phyloP scores from a whole-genome alignment of 164 flowering plant species.

The Saururus chinensis region DNA sequence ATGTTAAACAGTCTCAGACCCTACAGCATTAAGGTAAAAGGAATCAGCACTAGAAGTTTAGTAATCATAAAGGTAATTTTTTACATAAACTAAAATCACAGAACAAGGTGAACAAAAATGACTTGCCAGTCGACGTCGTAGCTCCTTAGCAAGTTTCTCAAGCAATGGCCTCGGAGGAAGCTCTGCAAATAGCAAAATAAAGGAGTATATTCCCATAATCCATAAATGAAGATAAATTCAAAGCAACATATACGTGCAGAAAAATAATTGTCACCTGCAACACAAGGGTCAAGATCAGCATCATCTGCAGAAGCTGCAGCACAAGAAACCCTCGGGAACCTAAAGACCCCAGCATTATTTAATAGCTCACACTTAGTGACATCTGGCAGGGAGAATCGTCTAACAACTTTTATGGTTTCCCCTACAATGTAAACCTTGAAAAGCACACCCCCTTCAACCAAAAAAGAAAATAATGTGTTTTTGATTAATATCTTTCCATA shows the following conservation, averaged over 20 bases:
- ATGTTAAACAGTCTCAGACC: slow-evolving; percentile 83
- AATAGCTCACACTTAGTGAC: slow-evolving; percentile 50
- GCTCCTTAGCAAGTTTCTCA: slow-evolving; percentile 78
- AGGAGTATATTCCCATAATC: neutral
- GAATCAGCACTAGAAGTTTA: neutral
- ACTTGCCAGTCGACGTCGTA: slow-evolving; percentile 70
- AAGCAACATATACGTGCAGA: neutral
- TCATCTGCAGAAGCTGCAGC: slow-evolving; percentile 97
- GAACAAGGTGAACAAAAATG: neutral
- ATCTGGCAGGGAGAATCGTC: slow-evolving; percentile 91
- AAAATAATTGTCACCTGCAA: slow-evolving; percentile 46
- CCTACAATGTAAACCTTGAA: slow-evolving; percentile 93
- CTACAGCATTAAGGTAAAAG: slow-evolving; percentile 20
- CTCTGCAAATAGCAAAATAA: slow-evolving; percentile 33
- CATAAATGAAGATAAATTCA: neutral
- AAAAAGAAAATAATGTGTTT: no score
- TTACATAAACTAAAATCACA: neutral
- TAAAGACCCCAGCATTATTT: slow-evolving; percentile 57
- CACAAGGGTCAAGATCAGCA: slow-evolving; percentile 80
- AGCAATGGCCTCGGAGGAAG: slow-evolving; percentile 88
- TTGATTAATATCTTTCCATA: neutral
- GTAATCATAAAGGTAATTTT: neutral
- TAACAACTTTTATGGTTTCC: slow-evolving; percentile 79
- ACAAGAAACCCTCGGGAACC: slow-evolving; percentile 88
- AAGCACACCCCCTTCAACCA: slow-evolving; percentile 70